Conservation (phyloP, 148 eudicot species). For the Linanthus parryae region DNA sequence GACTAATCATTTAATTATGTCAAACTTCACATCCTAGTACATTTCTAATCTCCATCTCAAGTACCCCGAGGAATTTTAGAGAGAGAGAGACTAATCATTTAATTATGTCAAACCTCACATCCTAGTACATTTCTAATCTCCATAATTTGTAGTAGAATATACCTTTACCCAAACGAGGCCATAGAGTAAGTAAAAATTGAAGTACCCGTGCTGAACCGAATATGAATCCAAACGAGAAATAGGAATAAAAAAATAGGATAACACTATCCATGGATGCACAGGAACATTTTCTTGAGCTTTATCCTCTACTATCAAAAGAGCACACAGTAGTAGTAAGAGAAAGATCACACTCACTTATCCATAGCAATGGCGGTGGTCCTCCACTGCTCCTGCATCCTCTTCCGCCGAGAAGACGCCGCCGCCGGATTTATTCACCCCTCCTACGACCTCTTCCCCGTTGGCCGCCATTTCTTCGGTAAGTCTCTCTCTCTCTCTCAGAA, state of each 20-base stretch:
- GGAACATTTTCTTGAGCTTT: not conserved
- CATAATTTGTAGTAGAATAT: too few relatives aligned
- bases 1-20: not conserved
- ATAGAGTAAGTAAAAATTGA: too few relatives aligned
- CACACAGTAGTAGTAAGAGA: not conserved
- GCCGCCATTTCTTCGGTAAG: not conserved
- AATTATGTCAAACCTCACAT: too few relatives aligned
- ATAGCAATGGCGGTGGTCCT: conserved; percentile 21
- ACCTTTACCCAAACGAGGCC: too few relatives aligned
- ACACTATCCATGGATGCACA: not conserved
- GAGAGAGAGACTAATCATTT: not conserved
- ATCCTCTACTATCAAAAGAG: not conserved
- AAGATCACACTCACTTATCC: not conserved
- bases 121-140: not conserved
- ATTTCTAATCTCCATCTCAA: too few relatives aligned
- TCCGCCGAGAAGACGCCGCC: conserved; percentile 16
- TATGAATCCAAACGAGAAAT: too few relatives aligned
- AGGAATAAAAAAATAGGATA: too few relatives aligned
- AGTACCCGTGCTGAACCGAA: too few relatives aligned
- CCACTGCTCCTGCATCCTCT: conserved; percentile 23
- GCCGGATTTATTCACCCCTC: not conserved
- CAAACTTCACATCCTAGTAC: not conserved
- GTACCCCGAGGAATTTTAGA: not conserved
- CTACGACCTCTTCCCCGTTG: not conserved
- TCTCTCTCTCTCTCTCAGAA: conserved; percentile 8